Conservation (phyloP, 176 grass and related monocot genomes). For the Eremochloa ophiuroides region DNA sequence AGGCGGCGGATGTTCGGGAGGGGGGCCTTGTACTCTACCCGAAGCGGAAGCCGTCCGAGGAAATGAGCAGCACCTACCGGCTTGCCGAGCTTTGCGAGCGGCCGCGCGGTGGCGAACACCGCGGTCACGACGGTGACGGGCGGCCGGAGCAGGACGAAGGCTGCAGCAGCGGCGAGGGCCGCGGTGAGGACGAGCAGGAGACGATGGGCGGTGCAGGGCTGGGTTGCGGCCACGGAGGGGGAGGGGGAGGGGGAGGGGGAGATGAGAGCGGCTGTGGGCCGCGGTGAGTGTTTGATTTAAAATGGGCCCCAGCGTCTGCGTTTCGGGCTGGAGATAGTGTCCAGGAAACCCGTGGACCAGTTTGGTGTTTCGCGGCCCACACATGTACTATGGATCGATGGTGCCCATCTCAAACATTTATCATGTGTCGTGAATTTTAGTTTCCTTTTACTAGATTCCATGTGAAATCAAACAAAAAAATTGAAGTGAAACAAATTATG, state of each 20-base stretch:
- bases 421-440: too few species aligned
- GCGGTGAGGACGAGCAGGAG: constrained; percentile 26
- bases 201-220: neutral
- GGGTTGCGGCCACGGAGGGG: neutral
- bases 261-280: neutral
- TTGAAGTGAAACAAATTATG: too few species aligned
- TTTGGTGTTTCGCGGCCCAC: too few species aligned
- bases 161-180: constrained; percentile 6
- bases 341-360: too few species aligned
- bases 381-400: too few species aligned
- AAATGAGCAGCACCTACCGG: constrained; percentile 80
- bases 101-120: neutral
- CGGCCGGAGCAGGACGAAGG: constrained; percentile 25
- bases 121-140: neutral
- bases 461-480: too few species aligned
- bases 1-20: constrained; percentile 67
- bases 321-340: too few species aligned
- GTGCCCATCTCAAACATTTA: too few species aligned
- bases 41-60: constrained; percentile 89
- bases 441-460: too few species aligned
- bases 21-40: constrained; percentile 71
- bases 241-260: too few species aligned
- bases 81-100: constrained; percentile 53
- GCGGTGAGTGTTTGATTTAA: neutral
- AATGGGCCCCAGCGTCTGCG: too few species aligned